These are phyloP conservation scores for Rhizophagus sp. DNA, from an alignment of 192 early-diverging fungal species.

Conservation along the genomic window DNA sequence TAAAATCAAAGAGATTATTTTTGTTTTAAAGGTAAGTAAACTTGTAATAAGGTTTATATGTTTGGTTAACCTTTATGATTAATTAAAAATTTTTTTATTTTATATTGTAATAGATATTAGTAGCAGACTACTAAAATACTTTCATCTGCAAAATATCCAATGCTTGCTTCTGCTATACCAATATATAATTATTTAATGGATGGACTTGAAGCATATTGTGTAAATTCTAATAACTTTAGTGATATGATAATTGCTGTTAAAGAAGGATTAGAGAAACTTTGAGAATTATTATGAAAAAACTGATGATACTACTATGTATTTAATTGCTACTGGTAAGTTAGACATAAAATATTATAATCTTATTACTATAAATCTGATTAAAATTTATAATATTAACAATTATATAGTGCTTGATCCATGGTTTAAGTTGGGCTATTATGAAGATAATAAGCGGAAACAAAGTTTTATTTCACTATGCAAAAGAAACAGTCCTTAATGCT, in stretches of 20 bases:
- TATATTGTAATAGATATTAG: too few relatives aligned
- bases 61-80: too few relatives aligned
- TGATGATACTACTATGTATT: neutral
- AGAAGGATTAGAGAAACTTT: neutral
- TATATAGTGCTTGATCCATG: constrained; percentile 5
- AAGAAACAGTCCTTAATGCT: neutral
- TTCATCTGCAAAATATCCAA: constrained; percentile 1
- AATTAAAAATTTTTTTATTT: too few relatives aligned
- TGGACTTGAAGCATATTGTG: neutral
- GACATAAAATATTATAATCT: neutral
- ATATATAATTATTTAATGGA: constrained; percentile 18
- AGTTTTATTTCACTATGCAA: neutral
- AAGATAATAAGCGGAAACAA: neutral
- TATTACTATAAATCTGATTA: neutral
- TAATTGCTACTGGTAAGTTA: neutral
- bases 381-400: neutral
- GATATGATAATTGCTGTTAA: constrained; percentile 1
- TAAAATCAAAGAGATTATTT: too few relatives aligned
- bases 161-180: neutral
- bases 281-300: neutral
- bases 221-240: neutral
- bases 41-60: too few relatives aligned
- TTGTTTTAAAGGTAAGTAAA: too few relatives aligned
- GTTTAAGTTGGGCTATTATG: constrained; percentile 4
- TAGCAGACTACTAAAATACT: neutral